Percentiles rank a stretch among this genome's conserved stretches.
Evolutionary conservation across 169 alveolate genomes (phyloP).

Genomic region (Babesia caballi): DNA sequence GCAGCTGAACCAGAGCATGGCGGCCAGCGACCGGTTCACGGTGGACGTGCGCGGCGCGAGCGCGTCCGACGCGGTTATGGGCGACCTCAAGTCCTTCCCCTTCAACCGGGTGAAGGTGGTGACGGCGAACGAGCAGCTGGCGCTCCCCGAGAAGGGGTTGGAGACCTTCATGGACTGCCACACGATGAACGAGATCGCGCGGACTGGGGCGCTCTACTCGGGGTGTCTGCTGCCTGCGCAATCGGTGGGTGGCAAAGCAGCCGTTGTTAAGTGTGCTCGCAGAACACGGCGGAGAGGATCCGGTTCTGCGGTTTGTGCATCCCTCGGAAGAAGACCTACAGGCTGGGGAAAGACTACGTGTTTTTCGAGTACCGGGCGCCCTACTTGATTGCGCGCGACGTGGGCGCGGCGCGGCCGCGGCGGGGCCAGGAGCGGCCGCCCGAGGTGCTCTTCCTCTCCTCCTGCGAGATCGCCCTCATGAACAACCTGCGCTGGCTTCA

Average conservation of each 20-base stretch:
- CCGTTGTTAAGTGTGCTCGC: not conserved
- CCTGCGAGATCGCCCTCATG: constrained; percentile 14
- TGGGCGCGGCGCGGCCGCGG: not conserved
- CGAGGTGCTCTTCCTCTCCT: constrained; percentile 10
- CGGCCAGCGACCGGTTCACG: not conserved
- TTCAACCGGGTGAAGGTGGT: constrained; percentile 32
- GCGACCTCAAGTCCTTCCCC: constrained; percentile 26
- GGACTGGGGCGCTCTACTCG: constrained; percentile 18
- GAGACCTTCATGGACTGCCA: constrained; percentile 49
- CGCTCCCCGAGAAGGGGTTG: not conserved
- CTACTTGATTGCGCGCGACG: constrained; percentile 17
- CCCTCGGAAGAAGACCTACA: not conserved
- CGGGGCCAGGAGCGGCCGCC: not conserved
- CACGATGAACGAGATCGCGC: not conserved
- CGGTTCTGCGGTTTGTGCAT: not conserved
- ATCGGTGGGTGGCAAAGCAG: not conserved
- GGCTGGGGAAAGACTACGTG: constrained; percentile 13
- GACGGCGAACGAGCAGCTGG: not conserved
- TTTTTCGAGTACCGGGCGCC: constrained; percentile 56
- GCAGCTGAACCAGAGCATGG: not conserved
- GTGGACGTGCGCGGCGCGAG: constrained; percentile 32
- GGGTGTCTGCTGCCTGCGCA: constrained; percentile 42
- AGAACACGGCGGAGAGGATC: not conserved
- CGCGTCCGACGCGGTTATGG: not conserved
- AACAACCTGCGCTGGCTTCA: constrained; percentile 42